Percentiles rank a stretch among this genome's conserved stretches.
Conservation (phyloP, 805 yeast species). For the Ogataea parapolymorpha region DNA sequence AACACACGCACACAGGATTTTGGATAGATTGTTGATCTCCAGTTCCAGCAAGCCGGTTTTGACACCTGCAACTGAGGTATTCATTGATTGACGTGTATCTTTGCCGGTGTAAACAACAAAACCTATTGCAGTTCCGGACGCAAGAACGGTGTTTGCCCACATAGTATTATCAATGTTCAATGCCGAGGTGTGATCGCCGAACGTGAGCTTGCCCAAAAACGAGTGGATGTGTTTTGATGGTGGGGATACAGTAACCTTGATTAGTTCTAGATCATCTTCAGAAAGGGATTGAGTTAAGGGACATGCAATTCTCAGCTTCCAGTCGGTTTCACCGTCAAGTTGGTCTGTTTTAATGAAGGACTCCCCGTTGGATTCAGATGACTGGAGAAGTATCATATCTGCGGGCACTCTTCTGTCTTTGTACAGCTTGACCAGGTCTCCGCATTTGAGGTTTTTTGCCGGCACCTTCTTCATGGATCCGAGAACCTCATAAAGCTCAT, state of each 20-base stretch:
- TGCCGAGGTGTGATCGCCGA: slow-evolving; percentile 57
- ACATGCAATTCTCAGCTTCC: slow-evolving; percentile 87
- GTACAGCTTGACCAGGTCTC: slow-evolving; percentile 75
- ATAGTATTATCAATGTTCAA: slow-evolving; percentile 85
- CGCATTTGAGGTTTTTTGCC: slow-evolving; percentile 70
- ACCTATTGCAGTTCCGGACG: slow-evolving; percentile 89
- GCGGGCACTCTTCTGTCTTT: slow-evolving; percentile 92
- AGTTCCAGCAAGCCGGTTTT: slow-evolving; percentile 87
- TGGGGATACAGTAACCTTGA: slow-evolving; percentile 63
- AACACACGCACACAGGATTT: slow-evolving; percentile 83
- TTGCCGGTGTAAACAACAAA: slow-evolving; percentile 85
- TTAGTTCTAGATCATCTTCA: slow-evolving; percentile 48
- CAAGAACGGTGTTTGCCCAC: slow-evolving; percentile 98
- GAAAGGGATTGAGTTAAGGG: slow-evolving; percentile 63
- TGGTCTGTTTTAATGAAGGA: slow-evolving; percentile 95
- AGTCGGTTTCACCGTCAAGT: slow-evolving; percentile 97
- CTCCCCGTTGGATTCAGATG: slow-evolving; percentile 81
- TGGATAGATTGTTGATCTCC: slow-evolving; percentile 86
- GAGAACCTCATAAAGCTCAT: slow-evolving; percentile 73
- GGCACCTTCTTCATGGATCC: slow-evolving; percentile 42
- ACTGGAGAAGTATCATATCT: slow-evolving; percentile 79
- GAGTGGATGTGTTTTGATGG: slow-evolving; percentile 83
- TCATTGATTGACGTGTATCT: slow-evolving; percentile 93
- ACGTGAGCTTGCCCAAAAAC: slow-evolving; percentile 71
- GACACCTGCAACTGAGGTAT: slow-evolving; percentile 82